These are phyloP conservation scores for Xylaria sp. DNA, from an alignment of 2,329 filamentous ascomycete species.

Conservation along the genomic window DNA sequence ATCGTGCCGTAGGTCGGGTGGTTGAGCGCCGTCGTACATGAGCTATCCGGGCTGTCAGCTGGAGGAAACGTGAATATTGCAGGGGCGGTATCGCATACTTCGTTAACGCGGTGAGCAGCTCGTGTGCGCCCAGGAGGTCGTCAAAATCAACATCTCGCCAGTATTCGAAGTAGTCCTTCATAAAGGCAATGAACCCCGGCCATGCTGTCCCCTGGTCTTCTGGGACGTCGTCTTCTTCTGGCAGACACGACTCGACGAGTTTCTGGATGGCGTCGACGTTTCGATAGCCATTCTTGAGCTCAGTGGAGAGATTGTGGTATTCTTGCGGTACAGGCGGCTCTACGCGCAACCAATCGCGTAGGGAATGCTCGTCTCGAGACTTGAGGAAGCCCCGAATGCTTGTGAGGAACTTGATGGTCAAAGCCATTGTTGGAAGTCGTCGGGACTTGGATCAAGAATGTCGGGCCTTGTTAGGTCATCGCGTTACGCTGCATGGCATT, in stretches of 20 bases:
- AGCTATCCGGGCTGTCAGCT: constrained; percentile 49
- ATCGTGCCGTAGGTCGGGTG: constrained; percentile 79
- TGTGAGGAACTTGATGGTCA: constrained; percentile 68
- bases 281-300: constrained; percentile 66
- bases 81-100: constrained; percentile 58
- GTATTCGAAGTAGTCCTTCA: constrained; percentile 80
- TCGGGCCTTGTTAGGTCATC: constrained; percentile 12
- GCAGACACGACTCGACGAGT: constrained; percentile 65
- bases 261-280: constrained; percentile 58
- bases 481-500: background rate
- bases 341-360: constrained; percentile 73
- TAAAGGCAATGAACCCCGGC: constrained; percentile 77
- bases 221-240: constrained; percentile 64
- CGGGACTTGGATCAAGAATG: background rate
- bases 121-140: constrained; percentile 75
- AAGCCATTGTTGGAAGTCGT: constrained; percentile 52
- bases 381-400: constrained; percentile 65
- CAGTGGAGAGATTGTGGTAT: constrained; percentile 68
- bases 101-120: constrained; percentile 71
- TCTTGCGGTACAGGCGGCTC: constrained; percentile 70
- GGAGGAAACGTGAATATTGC: background rate
- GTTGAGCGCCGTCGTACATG: constrained; percentile 79
- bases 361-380: constrained; percentile 63
- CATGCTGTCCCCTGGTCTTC: constrained; percentile 70
- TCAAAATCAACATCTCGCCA: constrained; percentile 79